Conservation (phyloP, 176 grass and related monocot species). For the Miscanthus lutarioriparius region DNA sequence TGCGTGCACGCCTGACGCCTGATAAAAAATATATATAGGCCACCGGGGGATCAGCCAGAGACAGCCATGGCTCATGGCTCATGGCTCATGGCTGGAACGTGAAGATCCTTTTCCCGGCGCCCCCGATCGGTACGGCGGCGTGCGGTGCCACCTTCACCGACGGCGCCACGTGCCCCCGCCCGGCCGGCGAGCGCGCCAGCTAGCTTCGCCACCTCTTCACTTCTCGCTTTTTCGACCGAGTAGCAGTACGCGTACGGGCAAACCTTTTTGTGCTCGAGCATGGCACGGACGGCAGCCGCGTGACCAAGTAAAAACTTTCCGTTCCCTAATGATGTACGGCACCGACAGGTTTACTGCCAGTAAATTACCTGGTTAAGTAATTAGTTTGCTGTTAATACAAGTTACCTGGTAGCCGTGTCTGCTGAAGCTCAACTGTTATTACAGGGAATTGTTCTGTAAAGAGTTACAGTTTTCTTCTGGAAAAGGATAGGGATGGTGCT, state of each 20-base stretch:
- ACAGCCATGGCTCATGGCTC: neutral
- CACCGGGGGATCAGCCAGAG: neutral
- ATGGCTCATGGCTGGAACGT: slow-evolving; percentile 24
- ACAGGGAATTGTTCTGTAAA: neutral
- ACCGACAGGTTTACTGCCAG: neutral
- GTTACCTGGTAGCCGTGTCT: neutral
- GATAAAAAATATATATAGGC: too few relatives aligned
- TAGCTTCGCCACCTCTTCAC: neutral
- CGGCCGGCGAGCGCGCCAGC: slow-evolving; percentile 15
- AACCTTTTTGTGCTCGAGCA: neutral
- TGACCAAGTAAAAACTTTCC: neutral
- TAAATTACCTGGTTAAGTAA: neutral
- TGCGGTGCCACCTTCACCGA: neutral
- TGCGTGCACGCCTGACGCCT: neutral
- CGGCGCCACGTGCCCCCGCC: slow-evolving; percentile 18
- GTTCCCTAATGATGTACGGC: neutral
- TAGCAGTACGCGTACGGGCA: neutral
- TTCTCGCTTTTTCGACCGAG: neutral
- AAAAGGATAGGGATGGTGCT: slow-evolving; percentile 1
- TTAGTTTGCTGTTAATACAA: neutral
- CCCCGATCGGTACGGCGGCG: slow-evolving; percentile 32
- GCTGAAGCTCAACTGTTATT: neutral
- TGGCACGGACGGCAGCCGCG: slow-evolving; percentile 7
- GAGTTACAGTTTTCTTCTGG: neutral
- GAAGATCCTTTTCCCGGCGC: slow-evolving; percentile 9